Evolutionary conservation across 768 basidiomycete species (phyloP).

Genomic region (Kwoniella mangroviensis): DNA sequence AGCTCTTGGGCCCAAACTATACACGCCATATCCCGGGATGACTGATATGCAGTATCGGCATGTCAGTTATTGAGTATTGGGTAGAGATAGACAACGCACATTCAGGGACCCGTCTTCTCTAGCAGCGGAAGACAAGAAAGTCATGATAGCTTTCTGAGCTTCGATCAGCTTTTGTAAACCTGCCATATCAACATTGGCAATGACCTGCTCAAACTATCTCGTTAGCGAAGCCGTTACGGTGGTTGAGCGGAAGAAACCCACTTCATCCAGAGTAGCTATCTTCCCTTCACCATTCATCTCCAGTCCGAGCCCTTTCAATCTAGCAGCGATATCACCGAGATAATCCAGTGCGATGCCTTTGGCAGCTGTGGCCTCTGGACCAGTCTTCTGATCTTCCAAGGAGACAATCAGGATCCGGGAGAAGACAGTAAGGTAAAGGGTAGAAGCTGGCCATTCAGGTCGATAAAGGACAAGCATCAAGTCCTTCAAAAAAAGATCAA

Average conservation of each 20-base stretch:
- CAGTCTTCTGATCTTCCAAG: slow-evolving; percentile 76
- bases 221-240: slow-evolving; percentile 62
- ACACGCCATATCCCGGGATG: slow-evolving; percentile 78
- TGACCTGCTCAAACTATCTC: slow-evolving; percentile 22
- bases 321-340: slow-evolving; percentile 87
- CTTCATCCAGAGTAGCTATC: slow-evolving; percentile 70
- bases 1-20: slow-evolving; percentile 83
- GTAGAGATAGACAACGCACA: slow-evolving; percentile 21
- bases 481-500: slow-evolving; percentile 88
- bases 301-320: slow-evolving; percentile 62
- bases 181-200: slow-evolving; percentile 29
- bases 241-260: slow-evolving; percentile 50
- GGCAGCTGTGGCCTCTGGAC: slow-evolving; percentile 77
- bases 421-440: slow-evolving; percentile 75
- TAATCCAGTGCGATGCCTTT: slow-evolving; percentile 92
- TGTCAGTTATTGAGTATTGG: not conserved
- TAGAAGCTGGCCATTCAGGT: slow-evolving; percentile 97
- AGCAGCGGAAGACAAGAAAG: slow-evolving; percentile 28
- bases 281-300: slow-evolving; percentile 14
- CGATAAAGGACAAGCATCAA: slow-evolving; percentile 84
- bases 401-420: slow-evolving; percentile 85
- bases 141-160: slow-evolving; percentile 29
- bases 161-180: slow-evolving; percentile 11
- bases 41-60: slow-evolving; percentile 60
- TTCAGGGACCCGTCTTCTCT: slow-evolving; percentile 35